A percentile compares a stretch with the other conserved stretches of the same genome.
These are phyloP conservation scores for Fusarium newnesense DNA, from an alignment of 2,329 filamentous ascomycete species.

Conservation along the genomic window DNA sequence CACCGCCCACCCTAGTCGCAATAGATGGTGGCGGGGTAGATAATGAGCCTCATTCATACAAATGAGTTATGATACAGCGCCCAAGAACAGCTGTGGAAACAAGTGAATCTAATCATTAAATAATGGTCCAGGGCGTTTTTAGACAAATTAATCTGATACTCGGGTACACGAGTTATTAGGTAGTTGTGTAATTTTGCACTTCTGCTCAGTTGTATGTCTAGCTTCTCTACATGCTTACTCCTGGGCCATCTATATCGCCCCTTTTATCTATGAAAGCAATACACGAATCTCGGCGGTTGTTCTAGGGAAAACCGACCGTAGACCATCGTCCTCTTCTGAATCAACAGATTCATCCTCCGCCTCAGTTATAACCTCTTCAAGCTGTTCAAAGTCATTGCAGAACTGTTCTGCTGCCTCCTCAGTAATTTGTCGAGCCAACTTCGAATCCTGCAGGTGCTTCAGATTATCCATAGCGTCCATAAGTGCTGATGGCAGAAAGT, in stretches of 20 bases:
- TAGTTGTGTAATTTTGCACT: not conserved
- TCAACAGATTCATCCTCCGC: conserved; percentile 52
- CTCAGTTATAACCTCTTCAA: conserved; percentile 61
- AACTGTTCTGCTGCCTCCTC: conserved; percentile 86
- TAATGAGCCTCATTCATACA: conserved; percentile 19
- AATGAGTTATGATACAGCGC: not conserved
- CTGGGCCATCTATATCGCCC: not conserved
- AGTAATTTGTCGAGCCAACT: conserved; percentile 78
- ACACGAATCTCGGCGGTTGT: conserved; percentile 70
- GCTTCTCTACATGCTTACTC: not conserved
- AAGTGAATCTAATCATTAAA: not conserved
- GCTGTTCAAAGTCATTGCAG: conserved; percentile 80
- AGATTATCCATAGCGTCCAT: conserved; percentile 91
- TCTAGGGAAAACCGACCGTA: conserved; percentile 62
- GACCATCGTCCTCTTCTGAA: conserved; percentile 39
- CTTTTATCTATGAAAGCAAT: conserved; percentile 58
- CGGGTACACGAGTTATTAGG: not conserved
- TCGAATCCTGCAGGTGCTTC: conserved; percentile 76
- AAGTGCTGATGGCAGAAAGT: conserved; percentile 90
- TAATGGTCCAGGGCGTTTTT: not conserved
- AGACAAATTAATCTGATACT: not conserved
- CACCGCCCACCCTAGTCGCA: conserved; percentile 35
- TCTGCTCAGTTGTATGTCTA: not conserved
- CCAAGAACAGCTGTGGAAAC: not conserved
- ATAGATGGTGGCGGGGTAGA: conserved; percentile 34